These are phyloP conservation scores for Metrosideros polymorpha DNA, from an alignment of 441 rosid genomes.

Conservation along the genomic window DNA sequence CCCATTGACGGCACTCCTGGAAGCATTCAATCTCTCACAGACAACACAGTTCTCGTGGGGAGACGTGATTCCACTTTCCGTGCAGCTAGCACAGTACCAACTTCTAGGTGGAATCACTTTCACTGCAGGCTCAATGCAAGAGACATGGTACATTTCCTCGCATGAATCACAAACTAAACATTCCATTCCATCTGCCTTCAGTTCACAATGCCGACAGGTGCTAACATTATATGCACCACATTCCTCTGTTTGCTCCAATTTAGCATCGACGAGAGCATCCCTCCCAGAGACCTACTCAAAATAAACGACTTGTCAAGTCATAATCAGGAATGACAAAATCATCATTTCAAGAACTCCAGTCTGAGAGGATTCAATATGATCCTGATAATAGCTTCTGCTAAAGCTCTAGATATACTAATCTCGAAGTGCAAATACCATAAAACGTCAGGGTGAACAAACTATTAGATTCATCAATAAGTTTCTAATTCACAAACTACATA, in stretches of 20 bases:
- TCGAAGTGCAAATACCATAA: not conserved
- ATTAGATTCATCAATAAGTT: not conserved
- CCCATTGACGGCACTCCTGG: slow-evolving; percentile 17
- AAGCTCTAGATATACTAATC: not conserved
- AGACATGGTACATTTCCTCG: slow-evolving; percentile 70
- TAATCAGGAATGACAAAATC: not conserved
- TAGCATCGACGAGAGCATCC: slow-evolving; percentile 32
- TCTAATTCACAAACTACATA: not conserved
- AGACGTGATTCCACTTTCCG: slow-evolving; percentile 46
- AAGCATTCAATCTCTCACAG: slow-evolving; percentile 57
- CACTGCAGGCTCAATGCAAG: slow-evolving; percentile 70
- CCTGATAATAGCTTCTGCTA: not conserved
- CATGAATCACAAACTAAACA: slow-evolving; percentile 86
- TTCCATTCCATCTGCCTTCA: slow-evolving; percentile 49
- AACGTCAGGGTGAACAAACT: not conserved
- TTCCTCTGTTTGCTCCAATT: slow-evolving; percentile 32
- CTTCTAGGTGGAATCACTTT: slow-evolving; percentile 50
- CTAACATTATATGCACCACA: slow-evolving; percentile 23
- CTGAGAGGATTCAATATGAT: not conserved
- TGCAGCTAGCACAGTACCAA: slow-evolving; percentile 78
- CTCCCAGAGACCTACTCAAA: slow-evolving; percentile 20
- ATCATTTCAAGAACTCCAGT: not conserved
- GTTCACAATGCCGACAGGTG: slow-evolving; percentile 57
- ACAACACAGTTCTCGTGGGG: slow-evolving; percentile 66
- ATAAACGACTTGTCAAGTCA: not conserved